Evolutionary conservation across 2,329 filamentous ascomycete genomes (phyloP), one percentile per base, ranked within the genome.

Genomic region (Arthrobotrys musiformis): DNA sequence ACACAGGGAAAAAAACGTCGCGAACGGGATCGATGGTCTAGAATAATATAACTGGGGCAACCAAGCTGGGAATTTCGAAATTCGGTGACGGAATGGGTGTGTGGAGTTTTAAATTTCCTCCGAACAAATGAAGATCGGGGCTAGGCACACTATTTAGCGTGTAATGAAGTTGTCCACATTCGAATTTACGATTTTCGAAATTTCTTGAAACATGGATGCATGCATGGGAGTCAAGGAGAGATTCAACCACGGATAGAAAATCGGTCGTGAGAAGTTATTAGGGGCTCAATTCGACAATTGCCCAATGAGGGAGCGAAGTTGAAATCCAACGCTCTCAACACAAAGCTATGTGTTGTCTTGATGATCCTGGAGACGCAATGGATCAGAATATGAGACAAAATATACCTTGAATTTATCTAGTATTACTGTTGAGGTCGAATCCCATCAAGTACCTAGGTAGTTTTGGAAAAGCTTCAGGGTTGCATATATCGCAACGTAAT

Each of bases 81-180:
- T 26, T 28, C 30, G 24, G 42, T 52, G 40, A 37, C 22, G 37
- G 17, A 48, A 63, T 44, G 8, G 40, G 15, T 44, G 15, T 8
- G n/a, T 11, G 24, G 40, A 64, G 40, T 50, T 48, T 64, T 37
- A 50, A 50, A 68, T 56, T 56, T 58, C 52, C 35, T 58, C 28
- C 44, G 24, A 37, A 22, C 33, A 58, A 58, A 66, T 73, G 69
- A 66, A 66, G 50, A 73, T 73, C 69, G 35, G 17, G 44, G 37
- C 24, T 67, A 66, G 69, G 69, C 48, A 37, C n/a, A 58, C 33
- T 28, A n/a, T n/a, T n/a, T n/a, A 3, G 9, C 9, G 28, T 58
- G 33, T 58, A 58, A 58, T 58, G 19, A 37, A 40, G 54, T 15
- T 58, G 40, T 24, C 33, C 30, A 56, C 50, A 56, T 56, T 56